phyloP scores from a whole-genome alignment of 2,329 filamentous ascomycete species.

The Rhynchosporium graminicola region DNA sequence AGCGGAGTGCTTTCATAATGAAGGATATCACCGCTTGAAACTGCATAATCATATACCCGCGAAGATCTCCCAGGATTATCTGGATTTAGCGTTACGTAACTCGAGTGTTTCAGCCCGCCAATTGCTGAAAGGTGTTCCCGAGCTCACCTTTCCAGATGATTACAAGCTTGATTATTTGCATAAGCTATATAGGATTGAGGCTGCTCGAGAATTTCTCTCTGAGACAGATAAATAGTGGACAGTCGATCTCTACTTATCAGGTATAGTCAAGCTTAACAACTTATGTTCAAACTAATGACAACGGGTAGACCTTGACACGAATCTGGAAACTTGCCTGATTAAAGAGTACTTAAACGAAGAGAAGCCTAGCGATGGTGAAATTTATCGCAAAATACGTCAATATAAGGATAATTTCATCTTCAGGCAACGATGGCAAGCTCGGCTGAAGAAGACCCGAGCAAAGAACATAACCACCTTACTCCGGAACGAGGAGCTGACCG shows the following conservation, averaged over 20 bases:
- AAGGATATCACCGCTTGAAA: constrained; percentile 24
- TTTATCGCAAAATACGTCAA: constrained; percentile 1
- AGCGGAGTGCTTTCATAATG: constrained; percentile 21
- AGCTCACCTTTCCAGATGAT: not conserved
- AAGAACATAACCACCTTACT: not conserved
- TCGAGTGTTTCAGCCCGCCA: constrained; percentile 9
- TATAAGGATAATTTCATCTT: constrained; percentile 6
- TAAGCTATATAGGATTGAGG: not conserved
- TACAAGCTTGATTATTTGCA: not conserved
- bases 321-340: constrained; percentile 3
- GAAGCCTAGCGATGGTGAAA: not conserved
- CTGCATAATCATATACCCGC: constrained; percentile 30
- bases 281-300: not conserved
- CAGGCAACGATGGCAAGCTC: not conserved
- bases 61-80: constrained; percentile 24
- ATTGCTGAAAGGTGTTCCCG: constrained; percentile 5
- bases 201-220: not conserved
- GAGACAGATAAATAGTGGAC: not conserved
- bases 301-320: not conserved
- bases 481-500: not conserved
- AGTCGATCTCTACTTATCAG: not conserved
- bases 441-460: not conserved
- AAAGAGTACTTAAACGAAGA: not conserved
- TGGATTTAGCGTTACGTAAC: constrained; percentile 29
- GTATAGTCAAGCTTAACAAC: constrained; percentile 10